Evolutionary conservation across 352 stramenopile species (phyloP).

Genomic region (Phytophthora sp.): DNA sequence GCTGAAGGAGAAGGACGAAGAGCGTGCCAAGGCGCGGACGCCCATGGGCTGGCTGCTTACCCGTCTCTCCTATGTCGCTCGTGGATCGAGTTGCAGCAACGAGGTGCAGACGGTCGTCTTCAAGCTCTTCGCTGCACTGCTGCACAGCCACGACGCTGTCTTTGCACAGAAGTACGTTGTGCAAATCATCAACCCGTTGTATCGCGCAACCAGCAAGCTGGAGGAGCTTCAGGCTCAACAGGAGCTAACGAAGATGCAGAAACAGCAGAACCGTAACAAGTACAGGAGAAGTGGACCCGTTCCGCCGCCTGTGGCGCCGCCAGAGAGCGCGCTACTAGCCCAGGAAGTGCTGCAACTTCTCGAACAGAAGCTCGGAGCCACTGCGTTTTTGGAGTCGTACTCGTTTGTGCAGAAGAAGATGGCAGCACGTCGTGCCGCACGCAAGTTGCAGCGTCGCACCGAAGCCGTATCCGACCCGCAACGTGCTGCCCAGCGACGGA

Average conservation of each 20-base stretch:
- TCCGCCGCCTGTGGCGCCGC: slow-evolving; percentile 33
- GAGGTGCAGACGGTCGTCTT: slow-evolving; percentile 79
- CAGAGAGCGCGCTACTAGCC: slow-evolving; percentile 65
- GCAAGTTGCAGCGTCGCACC: slow-evolving; percentile 81
- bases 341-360: slow-evolving; percentile 90
- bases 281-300: slow-evolving; percentile 29
- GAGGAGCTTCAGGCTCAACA: slow-evolving; percentile 55
- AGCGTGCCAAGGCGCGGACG: slow-evolving; percentile 59
- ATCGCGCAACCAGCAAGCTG: slow-evolving; percentile 61
- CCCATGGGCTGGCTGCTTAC: slow-evolving; percentile 86
- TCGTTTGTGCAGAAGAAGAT: slow-evolving; percentile 88
- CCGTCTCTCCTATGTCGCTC: slow-evolving; percentile 80
- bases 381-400: slow-evolving; percentile 81
- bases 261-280: slow-evolving; percentile 40
- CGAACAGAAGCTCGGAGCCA: slow-evolving; percentile 75
- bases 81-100: slow-evolving; percentile 49
- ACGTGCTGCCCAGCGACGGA: slow-evolving; percentile 75
- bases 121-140: slow-evolving; percentile 86
- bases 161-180: slow-evolving; percentile 70
- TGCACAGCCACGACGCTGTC: slow-evolving; percentile 56
- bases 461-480: slow-evolving; percentile 81
- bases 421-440: slow-evolving; percentile 66
- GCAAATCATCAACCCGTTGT: slow-evolving; percentile 88
- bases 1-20: slow-evolving; percentile 52
- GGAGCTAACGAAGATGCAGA: slow-evolving; percentile 32